These are phyloP conservation scores for Bacidia rubella DNA, from an alignment of 495 filamentous ascomycete species.

Conservation along the genomic window DNA sequence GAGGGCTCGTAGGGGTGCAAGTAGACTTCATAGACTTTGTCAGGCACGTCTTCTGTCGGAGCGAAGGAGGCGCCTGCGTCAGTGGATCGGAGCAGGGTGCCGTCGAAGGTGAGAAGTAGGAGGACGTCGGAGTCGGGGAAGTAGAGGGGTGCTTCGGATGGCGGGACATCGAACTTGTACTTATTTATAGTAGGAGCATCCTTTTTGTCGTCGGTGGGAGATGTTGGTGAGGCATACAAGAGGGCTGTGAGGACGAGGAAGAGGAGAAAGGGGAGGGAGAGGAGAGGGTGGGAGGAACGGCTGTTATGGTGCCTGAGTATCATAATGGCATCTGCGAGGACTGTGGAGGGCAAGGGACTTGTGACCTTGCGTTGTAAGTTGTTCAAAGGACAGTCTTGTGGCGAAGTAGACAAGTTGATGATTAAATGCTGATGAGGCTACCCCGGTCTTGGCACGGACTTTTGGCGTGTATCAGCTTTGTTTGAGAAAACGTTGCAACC, in stretches of 20 bases:
- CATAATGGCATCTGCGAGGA: conserved; percentile 1
- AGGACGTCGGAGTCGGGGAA: conserved; percentile 76
- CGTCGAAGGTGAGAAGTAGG: conserved; percentile 44
- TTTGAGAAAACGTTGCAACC: background rate
- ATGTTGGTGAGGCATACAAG: background rate
- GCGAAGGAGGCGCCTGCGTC: conserved; percentile 70
- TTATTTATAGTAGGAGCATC: conserved; percentile 36
- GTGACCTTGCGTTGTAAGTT: background rate
- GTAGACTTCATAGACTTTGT: conserved; percentile 44
- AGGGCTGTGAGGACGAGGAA: conserved; percentile 8
- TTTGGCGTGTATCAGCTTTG: background rate
- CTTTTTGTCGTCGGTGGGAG: conserved; percentile 28
- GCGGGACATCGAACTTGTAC: conserved; percentile 47
- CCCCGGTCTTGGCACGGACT: too few relatives aligned
- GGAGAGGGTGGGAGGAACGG: background rate
- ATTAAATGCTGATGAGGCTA: background rate
- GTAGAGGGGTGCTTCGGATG: conserved; percentile 50
- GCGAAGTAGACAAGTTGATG: background rate
- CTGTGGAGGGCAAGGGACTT: background rate
- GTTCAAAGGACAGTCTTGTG: background rate
- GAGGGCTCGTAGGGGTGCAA: conserved; percentile 66
- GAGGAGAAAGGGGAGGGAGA: background rate
- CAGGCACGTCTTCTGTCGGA: conserved; percentile 45
- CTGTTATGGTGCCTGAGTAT: background rate
- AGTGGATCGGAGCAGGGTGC: conserved; percentile 53